Evolutionary conservation across 371 early-diverging fungal genomes (phyloP).

Genomic region (Dinochytrium kinnereticum): DNA sequence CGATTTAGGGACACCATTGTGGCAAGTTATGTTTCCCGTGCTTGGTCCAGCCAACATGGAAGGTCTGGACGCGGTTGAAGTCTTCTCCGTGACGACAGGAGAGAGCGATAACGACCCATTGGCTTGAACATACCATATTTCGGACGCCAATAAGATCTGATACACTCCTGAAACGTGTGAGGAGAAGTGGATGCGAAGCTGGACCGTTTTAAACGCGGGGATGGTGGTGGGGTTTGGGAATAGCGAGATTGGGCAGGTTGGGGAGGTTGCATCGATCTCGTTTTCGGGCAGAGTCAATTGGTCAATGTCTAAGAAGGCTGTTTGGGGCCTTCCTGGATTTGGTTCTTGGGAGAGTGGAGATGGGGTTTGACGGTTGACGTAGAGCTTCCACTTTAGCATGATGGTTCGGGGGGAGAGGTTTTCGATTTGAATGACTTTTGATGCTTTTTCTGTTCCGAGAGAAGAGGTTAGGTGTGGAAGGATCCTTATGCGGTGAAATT

Average conservation of each 20-base stretch:
- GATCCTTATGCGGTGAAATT: no score
- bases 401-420: constrained; percentile 55
- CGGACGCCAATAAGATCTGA: constrained; percentile 45
- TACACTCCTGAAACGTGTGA: constrained; percentile 37
- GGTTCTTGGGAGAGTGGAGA: background rate
- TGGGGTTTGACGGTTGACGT: constrained; percentile 28
- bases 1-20: background rate
- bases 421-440: constrained; percentile 45
- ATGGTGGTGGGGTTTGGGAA: constrained; percentile 24
- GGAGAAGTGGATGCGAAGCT: constrained; percentile 42
- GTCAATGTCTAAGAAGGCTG: background rate
- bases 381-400: constrained; percentile 42
- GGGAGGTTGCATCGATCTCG: background rate
- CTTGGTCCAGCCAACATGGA: background rate
- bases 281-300: constrained; percentile 4
- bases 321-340: background rate
- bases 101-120: constrained; percentile 38
- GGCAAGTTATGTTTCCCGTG: no score
- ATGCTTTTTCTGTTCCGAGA: constrained; percentile 7
- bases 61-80: background rate
- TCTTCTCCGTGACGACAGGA: constrained; percentile 6
- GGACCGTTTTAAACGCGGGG: constrained; percentile 42
- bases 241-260: constrained; percentile 11
- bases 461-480: background rate
- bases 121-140: constrained; percentile 48